A percentile compares a stretch with the other conserved stretches of the same genome.
Conservation (phyloP, 2,329 filamentous ascomycete genomes). For the Ciborinia camelliae region DNA sequence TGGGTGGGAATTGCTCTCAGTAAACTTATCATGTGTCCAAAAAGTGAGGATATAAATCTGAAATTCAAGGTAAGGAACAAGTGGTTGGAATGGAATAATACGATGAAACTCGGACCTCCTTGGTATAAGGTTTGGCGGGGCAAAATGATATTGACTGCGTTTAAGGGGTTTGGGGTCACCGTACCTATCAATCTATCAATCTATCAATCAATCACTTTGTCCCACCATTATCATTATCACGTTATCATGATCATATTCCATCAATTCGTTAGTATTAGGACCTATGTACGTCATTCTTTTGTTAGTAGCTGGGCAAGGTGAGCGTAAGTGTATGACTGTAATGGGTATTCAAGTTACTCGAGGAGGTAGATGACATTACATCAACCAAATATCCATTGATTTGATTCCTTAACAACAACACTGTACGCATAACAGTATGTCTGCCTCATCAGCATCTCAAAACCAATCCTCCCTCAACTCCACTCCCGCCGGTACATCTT, state of each 20-base stretch:
- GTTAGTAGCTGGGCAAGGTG: not conserved
- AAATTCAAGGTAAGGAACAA: not conserved
- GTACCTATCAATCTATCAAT: slow-evolving; percentile 2
- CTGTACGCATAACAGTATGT: too few species aligned
- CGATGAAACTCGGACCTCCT: not conserved
- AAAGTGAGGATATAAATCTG: not conserved
- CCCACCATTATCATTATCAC: not conserved
- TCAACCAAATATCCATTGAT: not conserved
- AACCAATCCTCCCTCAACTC: slow-evolving; percentile 33
- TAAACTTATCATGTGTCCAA: not conserved
- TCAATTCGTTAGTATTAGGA: not conserved
- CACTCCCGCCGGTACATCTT: slow-evolving; percentile 24
- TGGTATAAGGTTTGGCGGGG: not conserved
- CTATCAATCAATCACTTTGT: not conserved
- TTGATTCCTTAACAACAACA: not conserved
- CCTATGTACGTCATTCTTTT: slow-evolving; percentile 12
- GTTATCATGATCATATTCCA: not conserved
- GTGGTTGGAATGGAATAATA: not conserved
- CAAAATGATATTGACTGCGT: slow-evolving; percentile 15
- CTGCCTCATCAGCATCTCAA: slow-evolving; percentile 33
- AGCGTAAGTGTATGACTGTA: too few species aligned
- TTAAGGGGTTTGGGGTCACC: not conserved
- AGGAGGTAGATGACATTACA: too few species aligned
- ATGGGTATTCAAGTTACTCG: too few species aligned
- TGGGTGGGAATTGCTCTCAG: too few species aligned